phyloP scores from a whole-genome alignment of 495 filamentous ascomycete genomes.

The Entonaema liquescens region DNA sequence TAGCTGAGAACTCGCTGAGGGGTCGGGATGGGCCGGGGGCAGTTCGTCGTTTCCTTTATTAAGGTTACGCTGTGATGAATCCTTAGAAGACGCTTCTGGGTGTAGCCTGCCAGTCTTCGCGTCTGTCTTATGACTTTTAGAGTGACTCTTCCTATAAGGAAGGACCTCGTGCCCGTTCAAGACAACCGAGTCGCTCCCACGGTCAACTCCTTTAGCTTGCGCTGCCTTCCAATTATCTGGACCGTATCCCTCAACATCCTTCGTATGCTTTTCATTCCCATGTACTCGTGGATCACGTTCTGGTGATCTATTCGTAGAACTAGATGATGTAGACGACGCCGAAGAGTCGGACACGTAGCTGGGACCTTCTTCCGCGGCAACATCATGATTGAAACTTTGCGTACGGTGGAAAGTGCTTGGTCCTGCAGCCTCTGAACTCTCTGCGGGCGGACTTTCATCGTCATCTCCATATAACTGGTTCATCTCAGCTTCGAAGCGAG shows the following conservation, averaged over 20 bases:
- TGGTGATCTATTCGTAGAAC: slow-evolving; percentile 51
- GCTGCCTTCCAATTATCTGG: slow-evolving; percentile 71
- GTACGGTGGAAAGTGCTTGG: slow-evolving; percentile 26
- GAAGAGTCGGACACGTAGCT: slow-evolving; percentile 52
- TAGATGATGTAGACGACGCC: slow-evolving; percentile 37
- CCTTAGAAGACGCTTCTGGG: slow-evolving; percentile 22
- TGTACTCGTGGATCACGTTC: slow-evolving; percentile 70
- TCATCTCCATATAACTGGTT: slow-evolving; percentile 59
- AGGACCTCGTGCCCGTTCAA: slow-evolving; percentile 72
- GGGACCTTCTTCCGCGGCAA: slow-evolving; percentile 71
- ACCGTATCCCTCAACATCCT: slow-evolving; percentile 81
- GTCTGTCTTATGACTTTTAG: slow-evolving; percentile 32
- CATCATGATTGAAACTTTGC: slow-evolving; percentile 85
- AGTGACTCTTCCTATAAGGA: slow-evolving; percentile 45
- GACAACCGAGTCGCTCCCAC: slow-evolving; percentile 73
- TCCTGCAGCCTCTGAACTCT: slow-evolving; percentile 37
- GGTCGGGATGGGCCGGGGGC: slow-evolving; percentile 24
- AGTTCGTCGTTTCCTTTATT: slow-evolving; percentile 35
- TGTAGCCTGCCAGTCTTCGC: slow-evolving; percentile 8
- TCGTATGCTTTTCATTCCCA: slow-evolving; percentile 69
- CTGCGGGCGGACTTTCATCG: slow-evolving; percentile 45
- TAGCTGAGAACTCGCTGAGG: slow-evolving; percentile 45
- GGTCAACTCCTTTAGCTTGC: slow-evolving; percentile 61
- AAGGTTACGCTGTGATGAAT: slow-evolving; percentile 23
- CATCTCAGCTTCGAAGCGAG: slow-evolving; percentile 63